These are phyloP conservation scores for Stachybotrys chlorohalonatus DNA, from an alignment of 2,329 filamentous ascomycete genomes.

Conservation along the genomic window DNA sequence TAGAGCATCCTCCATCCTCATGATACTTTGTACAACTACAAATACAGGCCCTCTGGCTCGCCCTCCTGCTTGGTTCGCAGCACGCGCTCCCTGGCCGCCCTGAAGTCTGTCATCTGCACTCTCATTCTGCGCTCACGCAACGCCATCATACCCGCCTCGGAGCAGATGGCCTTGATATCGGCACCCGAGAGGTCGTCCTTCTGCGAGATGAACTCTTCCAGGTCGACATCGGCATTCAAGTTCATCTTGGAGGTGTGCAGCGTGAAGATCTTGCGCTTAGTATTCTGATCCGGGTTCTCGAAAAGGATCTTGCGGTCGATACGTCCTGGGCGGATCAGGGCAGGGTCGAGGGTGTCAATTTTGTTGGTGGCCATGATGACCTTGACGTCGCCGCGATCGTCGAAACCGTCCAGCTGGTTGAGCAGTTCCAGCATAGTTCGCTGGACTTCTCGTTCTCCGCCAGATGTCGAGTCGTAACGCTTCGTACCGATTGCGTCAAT, in stretches of 20 bases:
- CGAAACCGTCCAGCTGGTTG: slow-evolving; percentile 97
- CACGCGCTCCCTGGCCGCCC: slow-evolving; percentile 83
- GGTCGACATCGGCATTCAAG: slow-evolving; percentile 88
- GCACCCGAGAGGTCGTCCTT: slow-evolving; percentile 97
- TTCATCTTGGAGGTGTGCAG: slow-evolving; percentile 99
- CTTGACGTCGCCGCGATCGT: slow-evolving; percentile 97
- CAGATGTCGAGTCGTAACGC: slow-evolving; percentile 94
- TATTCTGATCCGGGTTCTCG: slow-evolving; percentile 68
- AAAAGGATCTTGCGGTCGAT: slow-evolving; percentile 95
- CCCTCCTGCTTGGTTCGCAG: slow-evolving; percentile 98
- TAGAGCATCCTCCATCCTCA: not conserved
- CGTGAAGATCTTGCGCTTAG: slow-evolving; percentile 94
- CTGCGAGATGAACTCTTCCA: slow-evolving; percentile 96
- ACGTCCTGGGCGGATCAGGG: slow-evolving; percentile 90
- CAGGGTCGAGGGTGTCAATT: slow-evolving; percentile 94
- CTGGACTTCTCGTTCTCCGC: slow-evolving; percentile 94
- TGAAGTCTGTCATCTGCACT: slow-evolving; percentile 98
- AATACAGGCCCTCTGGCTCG: slow-evolving; percentile 95
- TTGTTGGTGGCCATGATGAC: slow-evolving; percentile 99
- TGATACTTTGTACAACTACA: slow-evolving; percentile 49
- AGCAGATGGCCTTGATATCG: slow-evolving; percentile 98
- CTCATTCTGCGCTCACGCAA: slow-evolving; percentile 93
- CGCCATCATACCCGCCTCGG: slow-evolving; percentile 90
- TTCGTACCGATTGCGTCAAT: slow-evolving; percentile 99
- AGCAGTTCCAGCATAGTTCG: slow-evolving; percentile 97